Evolutionary conservation across 169 alveolate genomes (phyloP), one percentile per base, ranked within the genome.

Genomic region (Plasmodium vinckei): DNA sequence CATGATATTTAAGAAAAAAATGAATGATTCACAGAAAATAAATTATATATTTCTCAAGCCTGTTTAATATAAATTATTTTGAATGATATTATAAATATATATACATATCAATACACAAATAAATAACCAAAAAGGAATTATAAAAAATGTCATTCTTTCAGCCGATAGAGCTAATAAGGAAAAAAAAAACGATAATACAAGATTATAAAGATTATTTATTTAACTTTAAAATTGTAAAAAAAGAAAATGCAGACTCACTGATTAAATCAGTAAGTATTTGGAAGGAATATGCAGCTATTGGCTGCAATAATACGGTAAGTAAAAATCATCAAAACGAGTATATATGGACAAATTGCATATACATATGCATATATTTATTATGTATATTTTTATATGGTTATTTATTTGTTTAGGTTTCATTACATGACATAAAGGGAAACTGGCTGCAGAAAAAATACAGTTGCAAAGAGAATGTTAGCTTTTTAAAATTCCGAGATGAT

Each of bases 401-500:
- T 53, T 4, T 15, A 5, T 6, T 39, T 27, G 42, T 17, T 69
- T 44, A 77, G 88, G 68, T 77, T 17, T 9, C 51, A 17, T 69
- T 77, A 25, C n/a, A 64, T 10, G 49, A 69, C 59, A 63, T 77
- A 53, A 61, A 42, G 3, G 88, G 88, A 9, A 56, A 46, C 9
- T 15, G n/a, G n/a, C 53, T 77, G 65, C n/a, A 63, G 17, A 77
- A 77, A 33, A 86, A 57, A 63, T 70, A 86, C 53, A 57, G 60
- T 21, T 69, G 91, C 59, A 47, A 19, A 21, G 91, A 70, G 2
- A 64, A 64, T 86, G 54, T 86, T n/a, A 86, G 70, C 7, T 60
- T 47, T 25, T 44, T 86, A 65, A 86, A 86, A 42, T 86, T 86
- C 53, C 73, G 91, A 44, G 91, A 86, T 70, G 77, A 59, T 1